A percentile compares a stretch with the other conserved stretches of the same genome.
phyloP scores from a whole-genome alignment of 192 early-diverging fungal species.

The Helicostylum pulchrum region DNA sequence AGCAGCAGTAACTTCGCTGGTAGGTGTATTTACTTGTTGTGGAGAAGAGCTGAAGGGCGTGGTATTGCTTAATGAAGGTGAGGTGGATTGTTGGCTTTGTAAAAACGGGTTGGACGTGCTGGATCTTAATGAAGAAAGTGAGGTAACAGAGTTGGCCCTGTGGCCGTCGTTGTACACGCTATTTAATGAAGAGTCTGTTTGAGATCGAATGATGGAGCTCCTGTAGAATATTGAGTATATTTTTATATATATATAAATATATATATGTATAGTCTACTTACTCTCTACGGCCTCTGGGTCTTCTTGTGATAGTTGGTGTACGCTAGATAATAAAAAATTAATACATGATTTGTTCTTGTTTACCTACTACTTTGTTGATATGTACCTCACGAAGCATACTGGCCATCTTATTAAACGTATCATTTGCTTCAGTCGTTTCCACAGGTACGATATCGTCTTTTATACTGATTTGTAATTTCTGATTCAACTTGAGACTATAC shows the following conservation, averaged over 20 bases:
- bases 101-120: too few relatives aligned
- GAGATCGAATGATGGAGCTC: too few relatives aligned
- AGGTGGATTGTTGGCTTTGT: too few relatives aligned
- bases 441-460: neutral
- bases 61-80: too few relatives aligned
- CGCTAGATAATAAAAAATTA: neutral
- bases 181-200: too few relatives aligned
- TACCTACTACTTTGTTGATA: neutral
- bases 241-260: neutral
- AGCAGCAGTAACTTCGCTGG: too few relatives aligned
- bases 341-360: neutral
- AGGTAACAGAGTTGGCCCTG: too few relatives aligned
- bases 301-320: conserved; percentile 2
- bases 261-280: neutral
- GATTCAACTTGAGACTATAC: neutral
- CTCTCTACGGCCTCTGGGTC: conserved; percentile 7
- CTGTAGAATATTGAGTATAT: too few relatives aligned
- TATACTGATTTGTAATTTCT: conserved; percentile 8
- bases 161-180: too few relatives aligned
- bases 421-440: neutral
- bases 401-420: conserved; percentile 5
- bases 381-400: conserved; percentile 6
- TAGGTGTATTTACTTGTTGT: too few relatives aligned
- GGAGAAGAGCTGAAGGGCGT: too few relatives aligned
- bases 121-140: too few relatives aligned